Evolutionary conservation across 2,329 filamentous ascomycete genomes (phyloP).

Genomic region (Daldinia sp.): DNA sequence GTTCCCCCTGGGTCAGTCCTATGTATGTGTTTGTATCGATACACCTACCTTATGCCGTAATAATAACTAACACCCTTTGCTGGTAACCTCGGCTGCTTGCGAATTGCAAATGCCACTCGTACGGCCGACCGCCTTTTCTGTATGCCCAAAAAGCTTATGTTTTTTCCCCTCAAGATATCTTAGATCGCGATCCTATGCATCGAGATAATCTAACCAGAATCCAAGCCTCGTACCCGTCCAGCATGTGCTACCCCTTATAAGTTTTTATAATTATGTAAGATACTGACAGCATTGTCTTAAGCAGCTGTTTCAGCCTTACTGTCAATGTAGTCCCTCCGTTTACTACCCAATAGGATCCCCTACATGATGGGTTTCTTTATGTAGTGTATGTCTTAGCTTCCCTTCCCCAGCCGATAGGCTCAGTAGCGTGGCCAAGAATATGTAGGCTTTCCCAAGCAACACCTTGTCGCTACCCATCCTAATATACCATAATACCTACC

Average conservation of each 20-base stretch:
- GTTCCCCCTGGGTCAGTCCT: neutral
- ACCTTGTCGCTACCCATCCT: neutral
- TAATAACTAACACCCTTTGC: neutral
- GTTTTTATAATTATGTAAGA: conserved; percentile 23
- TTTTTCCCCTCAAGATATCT: neutral
- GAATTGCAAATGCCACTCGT: neutral
- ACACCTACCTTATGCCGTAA: neutral
- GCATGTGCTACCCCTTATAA: conserved; percentile 14
- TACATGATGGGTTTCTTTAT: neutral
- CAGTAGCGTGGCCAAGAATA: neutral
- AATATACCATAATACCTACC: neutral
- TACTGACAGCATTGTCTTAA: conserved; percentile 13
- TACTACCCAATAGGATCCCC: neutral
- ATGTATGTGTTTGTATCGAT: neutral
- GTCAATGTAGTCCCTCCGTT: conserved; percentile 3
- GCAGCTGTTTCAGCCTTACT: conserved; percentile 18
- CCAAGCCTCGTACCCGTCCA: conserved; percentile 7
- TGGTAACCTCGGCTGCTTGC: conserved; percentile 8
- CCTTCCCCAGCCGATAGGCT: conserved; percentile 1
- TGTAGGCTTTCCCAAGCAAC: neutral
- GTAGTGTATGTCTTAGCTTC: conserved; percentile 5
- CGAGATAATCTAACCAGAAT: conserved; percentile 21
- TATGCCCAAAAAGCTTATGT: neutral
- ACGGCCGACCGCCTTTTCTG: neutral
- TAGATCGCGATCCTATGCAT: conserved; percentile 37